These are phyloP conservation scores for Pseudozyma flocculosa DNA, from an alignment of 1,284 basidiomycete genomes.

Conservation along the genomic window DNA sequence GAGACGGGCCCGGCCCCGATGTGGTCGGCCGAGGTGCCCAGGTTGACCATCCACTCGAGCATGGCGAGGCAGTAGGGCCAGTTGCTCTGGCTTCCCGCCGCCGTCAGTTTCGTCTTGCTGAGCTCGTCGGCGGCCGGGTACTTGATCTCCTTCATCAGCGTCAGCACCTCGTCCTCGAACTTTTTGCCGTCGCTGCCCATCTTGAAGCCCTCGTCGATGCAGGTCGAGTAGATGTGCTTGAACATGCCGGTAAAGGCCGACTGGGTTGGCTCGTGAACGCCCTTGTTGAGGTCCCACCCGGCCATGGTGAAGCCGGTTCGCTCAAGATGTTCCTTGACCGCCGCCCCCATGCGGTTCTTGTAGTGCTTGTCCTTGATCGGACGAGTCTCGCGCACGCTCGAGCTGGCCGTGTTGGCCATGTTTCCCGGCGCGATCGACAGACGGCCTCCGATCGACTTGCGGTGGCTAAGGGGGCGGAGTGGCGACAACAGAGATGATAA, in stretches of 20 bases:
- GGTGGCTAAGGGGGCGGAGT: slow-evolving; percentile 7
- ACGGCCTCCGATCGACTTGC: slow-evolving; percentile 30
- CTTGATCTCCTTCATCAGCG: slow-evolving; percentile 51
- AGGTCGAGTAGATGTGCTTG: slow-evolving; percentile 49
- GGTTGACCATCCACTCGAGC: slow-evolving; percentile 55
- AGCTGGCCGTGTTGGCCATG: slow-evolving; percentile 26
- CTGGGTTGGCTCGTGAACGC: slow-evolving; percentile 55
- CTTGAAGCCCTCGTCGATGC: slow-evolving; percentile 48
- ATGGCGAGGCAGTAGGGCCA: slow-evolving; percentile 55
- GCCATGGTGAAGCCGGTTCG: slow-evolving; percentile 49
- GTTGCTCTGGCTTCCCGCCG: slow-evolving; percentile 53
- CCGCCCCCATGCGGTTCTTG: slow-evolving; percentile 47
- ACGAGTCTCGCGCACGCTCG: slow-evolving; percentile 24
- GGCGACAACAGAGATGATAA: not conserved
- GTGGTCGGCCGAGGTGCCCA: slow-evolving; percentile 32
- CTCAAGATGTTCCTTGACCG: slow-evolving; percentile 45
- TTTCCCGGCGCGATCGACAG: slow-evolving; percentile 38
- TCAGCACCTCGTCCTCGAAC: slow-evolving; percentile 54
- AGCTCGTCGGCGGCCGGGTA: slow-evolving; percentile 55
- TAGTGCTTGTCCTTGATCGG: slow-evolving; percentile 44
- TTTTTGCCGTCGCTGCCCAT: slow-evolving; percentile 50
- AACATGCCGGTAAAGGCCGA: slow-evolving; percentile 53
- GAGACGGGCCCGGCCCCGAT: slow-evolving; percentile 46
- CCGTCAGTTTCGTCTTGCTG: slow-evolving; percentile 55
- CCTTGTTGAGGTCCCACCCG: slow-evolving; percentile 42